Conservation (phyloP, 108 stramenopile genomes). For the Discostella stelligeroides region DNA sequence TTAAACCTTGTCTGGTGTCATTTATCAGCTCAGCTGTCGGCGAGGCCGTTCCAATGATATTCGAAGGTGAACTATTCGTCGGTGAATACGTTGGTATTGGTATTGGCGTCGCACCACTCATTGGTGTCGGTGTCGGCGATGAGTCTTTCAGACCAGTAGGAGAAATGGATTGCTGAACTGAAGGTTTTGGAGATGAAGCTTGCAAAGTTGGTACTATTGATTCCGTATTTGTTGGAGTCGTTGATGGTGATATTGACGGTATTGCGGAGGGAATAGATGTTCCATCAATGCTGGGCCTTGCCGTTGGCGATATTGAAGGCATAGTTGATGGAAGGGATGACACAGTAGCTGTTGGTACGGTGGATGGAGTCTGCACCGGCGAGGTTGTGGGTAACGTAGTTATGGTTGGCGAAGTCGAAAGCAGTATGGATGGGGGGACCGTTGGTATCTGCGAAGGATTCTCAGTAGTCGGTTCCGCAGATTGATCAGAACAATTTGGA, state of each 20-base stretch:
- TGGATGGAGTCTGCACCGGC: constrained; percentile 12
- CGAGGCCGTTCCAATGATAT: no score
- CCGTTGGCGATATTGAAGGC: constrained; percentile 10
- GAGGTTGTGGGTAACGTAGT: background rate
- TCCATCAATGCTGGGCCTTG: background rate
- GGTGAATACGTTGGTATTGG: background rate
- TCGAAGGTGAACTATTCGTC: background rate
- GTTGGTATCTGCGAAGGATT: constrained; percentile 1
- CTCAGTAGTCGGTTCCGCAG: no score
- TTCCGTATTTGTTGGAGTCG: background rate
- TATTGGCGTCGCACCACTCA: background rate
- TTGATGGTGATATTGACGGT: background rate
- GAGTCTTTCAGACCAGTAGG: background rate
- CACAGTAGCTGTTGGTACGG: background rate
- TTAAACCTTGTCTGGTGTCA: no score
- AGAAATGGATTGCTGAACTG: background rate
- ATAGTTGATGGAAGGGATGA: background rate
- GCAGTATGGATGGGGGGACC: constrained; percentile 4
- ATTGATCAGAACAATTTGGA: background rate
- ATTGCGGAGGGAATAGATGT: background rate
- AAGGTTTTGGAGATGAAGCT: no score
- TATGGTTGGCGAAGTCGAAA: constrained; percentile 7
- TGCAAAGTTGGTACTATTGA: background rate
- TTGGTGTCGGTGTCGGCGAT: background rate
- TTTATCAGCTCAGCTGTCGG: no score